Evolutionary conservation across 1,284 basidiomycete species (phyloP).

Genomic region (Dichomitus squalens): DNA sequence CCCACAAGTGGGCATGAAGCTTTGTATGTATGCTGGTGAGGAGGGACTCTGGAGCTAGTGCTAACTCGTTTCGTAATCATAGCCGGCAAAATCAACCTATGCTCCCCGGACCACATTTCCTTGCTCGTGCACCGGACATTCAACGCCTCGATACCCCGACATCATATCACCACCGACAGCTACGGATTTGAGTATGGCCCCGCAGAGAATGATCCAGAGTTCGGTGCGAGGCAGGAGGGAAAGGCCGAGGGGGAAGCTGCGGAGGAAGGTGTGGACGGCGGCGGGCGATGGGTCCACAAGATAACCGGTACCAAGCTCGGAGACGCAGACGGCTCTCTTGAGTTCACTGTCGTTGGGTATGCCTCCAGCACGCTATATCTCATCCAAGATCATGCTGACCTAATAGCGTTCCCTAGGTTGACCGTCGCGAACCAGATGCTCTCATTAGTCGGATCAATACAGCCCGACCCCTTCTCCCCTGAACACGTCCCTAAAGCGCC

Average conservation of each 20-base stretch:
- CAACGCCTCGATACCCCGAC: constrained; percentile 94
- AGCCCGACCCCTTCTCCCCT: constrained; percentile 82
- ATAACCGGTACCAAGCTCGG: constrained; percentile 75
- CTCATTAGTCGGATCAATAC: constrained; percentile 89
- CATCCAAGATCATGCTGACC: constrained; percentile 2
- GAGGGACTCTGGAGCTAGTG: too few species aligned
- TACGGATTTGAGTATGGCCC: constrained; percentile 90
- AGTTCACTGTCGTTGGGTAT: constrained; percentile 92
- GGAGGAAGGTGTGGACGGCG: constrained; percentile 41
- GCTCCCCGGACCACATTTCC: constrained; percentile 93
- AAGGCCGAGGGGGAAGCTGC: constrained; percentile 27
- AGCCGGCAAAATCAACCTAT: constrained; percentile 90
- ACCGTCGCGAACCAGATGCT: constrained; percentile 96
- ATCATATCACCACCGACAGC: constrained; percentile 82
- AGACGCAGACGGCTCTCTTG: constrained; percentile 66
- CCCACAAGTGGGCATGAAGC: constrained; percentile 82
- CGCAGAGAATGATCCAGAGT: constrained; percentile 76
- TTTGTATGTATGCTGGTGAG: constrained; percentile 55
- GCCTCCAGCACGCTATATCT: constrained; percentile 29
- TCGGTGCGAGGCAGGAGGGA: constrained; percentile 42
- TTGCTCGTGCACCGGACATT: constrained; percentile 93
- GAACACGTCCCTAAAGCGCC: constrained; percentile 48
- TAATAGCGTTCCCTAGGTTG: constrained; percentile 52
- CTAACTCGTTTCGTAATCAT: neutral
- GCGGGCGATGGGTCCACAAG: constrained; percentile 84